Evolutionary conservation across 208 protist species (phyloP), one percentile per base, ranked within the genome.

Genomic region (Trypanosoma brucei): DNA sequence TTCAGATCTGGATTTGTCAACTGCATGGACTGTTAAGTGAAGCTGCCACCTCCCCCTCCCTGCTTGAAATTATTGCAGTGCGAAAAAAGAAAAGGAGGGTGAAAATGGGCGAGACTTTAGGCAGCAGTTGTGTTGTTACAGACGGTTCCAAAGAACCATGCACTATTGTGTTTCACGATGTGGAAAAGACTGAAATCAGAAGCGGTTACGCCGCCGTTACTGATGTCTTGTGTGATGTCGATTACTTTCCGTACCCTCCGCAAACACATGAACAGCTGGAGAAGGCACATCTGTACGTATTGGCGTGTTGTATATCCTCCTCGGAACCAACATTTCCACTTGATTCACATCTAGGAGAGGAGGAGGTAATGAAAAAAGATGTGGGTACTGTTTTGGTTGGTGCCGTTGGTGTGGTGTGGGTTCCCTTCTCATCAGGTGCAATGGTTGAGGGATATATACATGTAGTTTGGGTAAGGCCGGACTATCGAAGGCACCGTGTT

Each of bases 401-500:
- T 31, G 73, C 83, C 1, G 68, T 88, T n/a, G 87, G 84, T 33
- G 51, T 93, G 14, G 84, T 83, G 37, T 89, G 81, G 82, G 82
- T 91, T 62, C 75, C 76, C 0, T 68, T 93, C 14, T 59, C 72
- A 1, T n/a, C 56, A 3, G 54, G 62, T 7, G 5, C 46, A 3
- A 36, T 22, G 48, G 70, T 89, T 22, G 81, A 93, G 51, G 87
- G 83, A n/a, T 93, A 93, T 54, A 37, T 93, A 52, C 83, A 93
- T 48, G 64, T 93, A 30, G 81, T 93, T 0, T 58, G 86, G 33
- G 76, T 88, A 9, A 46, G 50, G 13, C 57, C 59, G 13, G 14
- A 36, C 5, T 64, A 64, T 48, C 79, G 86, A 9, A 67, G 71
- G 33, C 67, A 56, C 7, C 75, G 75, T 0, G 57, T 92, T 5